Base-by-base conservation (phyloP, 495 filamentous ascomycete genomes). In the Talaromyces liani region DNA sequence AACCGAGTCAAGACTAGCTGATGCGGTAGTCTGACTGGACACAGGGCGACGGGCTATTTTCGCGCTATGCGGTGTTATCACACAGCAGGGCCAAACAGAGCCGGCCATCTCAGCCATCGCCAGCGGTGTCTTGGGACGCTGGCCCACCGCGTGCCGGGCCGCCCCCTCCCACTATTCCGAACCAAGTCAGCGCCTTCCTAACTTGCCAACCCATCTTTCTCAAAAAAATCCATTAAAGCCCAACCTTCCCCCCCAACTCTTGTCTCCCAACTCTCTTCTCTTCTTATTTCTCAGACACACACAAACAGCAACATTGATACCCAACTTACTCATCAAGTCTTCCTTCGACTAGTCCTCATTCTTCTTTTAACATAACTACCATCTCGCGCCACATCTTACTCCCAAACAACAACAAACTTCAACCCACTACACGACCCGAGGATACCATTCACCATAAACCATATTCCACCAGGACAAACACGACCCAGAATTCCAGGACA, bases 81-180 rank as follows among this genome's bases (percentile, higher is more conserved):
- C 53, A 22, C 53, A 3, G 20, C 5, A 22, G 7, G 16, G 53
- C 53, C 53, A 56, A 27, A 27, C 22, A 29, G 53, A 27, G 27
- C 4, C 53, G 53, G 22, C 53, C 22, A 29, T 27, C 12, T 7
- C 22, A 27, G 53, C 53, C 18, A 56, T 14, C 6, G 24, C 49
- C 49, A 20, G 49, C 49, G 2, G 12, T 25, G 22, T 47, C 24
- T 51, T 51, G 47, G 47, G 16, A 31, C 60, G 59, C 33, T 47
- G 60, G 60, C 18, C 60, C 60, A 49, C 45, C 24, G 60, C 60
- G 60, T 53, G 45, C 60, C 60, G 60, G 60, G 41, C 60, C 60
- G 60, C 60, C 8, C 45, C 60, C 54, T 62, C 60, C 57, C 57
- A 34, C 57, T 16, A 20, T 12, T n/a, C 31, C 22, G 51, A 41